phyloP scores from a whole-genome alignment of 1,284 basidiomycete genomes.

The Coniophora puteana region DNA sequence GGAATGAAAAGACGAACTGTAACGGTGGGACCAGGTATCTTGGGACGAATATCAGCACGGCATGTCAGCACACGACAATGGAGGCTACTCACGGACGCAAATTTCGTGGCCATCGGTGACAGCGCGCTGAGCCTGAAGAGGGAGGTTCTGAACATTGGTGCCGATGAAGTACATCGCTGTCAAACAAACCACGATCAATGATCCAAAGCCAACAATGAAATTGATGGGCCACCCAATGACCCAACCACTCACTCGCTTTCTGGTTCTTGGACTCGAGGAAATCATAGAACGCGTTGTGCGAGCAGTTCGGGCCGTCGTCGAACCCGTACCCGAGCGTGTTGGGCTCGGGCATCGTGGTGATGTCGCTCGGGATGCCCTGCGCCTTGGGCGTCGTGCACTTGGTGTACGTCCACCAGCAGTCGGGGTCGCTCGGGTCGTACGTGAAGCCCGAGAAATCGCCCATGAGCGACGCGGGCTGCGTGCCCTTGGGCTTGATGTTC shows the following conservation, averaged over 20 bases:
- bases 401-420: conserved; percentile 53
- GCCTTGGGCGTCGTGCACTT: conserved; percentile 53
- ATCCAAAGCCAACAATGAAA: not conserved
- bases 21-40: conserved; percentile 51
- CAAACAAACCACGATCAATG: not conserved
- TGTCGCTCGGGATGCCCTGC: conserved; percentile 40
- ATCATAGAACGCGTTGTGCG: conserved; percentile 52
- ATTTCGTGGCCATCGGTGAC: conserved; percentile 60
- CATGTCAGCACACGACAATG: conserved; percentile 1
- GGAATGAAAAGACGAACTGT: conserved; percentile 29
- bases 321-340: conserved; percentile 56
- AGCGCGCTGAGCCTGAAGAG: conserved; percentile 61
- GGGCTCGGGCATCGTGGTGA: conserved; percentile 60
- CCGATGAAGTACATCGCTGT: conserved; percentile 70
- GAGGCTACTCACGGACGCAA: conserved; percentile 38
- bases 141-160: conserved; percentile 67
- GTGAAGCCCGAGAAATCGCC: conserved; percentile 28
- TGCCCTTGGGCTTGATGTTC: conserved; percentile 32
- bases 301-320: conserved; percentile 70
- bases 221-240: no score
- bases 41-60: not conserved
- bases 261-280: conserved; percentile 55
- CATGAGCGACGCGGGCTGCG: conserved; percentile 9
- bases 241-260: conserved; percentile 49
- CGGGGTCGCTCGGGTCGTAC: conserved; percentile 31